Conservation (phyloP, 2,329 filamentous ascomycete genomes). For the Alternaria sp. region DNA sequence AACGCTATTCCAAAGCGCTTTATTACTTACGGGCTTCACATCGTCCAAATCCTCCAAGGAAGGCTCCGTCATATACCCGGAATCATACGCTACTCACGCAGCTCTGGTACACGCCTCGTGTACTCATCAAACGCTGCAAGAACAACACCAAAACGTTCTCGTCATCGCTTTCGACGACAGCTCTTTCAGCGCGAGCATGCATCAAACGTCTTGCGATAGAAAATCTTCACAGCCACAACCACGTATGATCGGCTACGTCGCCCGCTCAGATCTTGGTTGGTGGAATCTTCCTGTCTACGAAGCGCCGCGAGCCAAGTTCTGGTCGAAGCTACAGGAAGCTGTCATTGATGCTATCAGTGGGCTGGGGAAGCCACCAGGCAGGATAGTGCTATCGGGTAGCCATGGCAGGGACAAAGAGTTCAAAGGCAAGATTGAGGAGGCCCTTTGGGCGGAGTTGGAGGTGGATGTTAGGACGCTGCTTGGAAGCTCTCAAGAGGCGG, state of each 20-base stretch:
- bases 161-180: slow-evolving; percentile 39
- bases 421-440: slow-evolving; percentile 28
- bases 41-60: slow-evolving; percentile 7
- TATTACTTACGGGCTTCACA: slow-evolving; percentile 26
- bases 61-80: slow-evolving; percentile 24
- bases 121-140: neutral
- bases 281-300: slow-evolving; percentile 37
- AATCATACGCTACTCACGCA: slow-evolving; percentile 13
- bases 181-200: slow-evolving; percentile 34
- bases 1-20: slow-evolving; percentile 27
- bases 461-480: slow-evolving; percentile 29
- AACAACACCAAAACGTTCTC: slow-evolving; percentile 26
- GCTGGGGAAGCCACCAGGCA: slow-evolving; percentile 24
- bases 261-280: slow-evolving; percentile 35
- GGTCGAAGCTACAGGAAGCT: slow-evolving; percentile 32
- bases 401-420: slow-evolving; percentile 35
- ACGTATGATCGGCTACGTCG: slow-evolving; percentile 15
- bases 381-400: slow-evolving; percentile 35
- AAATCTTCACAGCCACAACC: slow-evolving; percentile 16
- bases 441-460: slow-evolving; percentile 32
- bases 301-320: slow-evolving; percentile 31
- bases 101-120: slow-evolving; percentile 9
- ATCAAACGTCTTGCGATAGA: slow-evolving; percentile 16
- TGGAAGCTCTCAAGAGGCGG: slow-evolving; percentile 16
- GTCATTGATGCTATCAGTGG: slow-evolving; percentile 24